These are phyloP conservation scores for Suhomyces yuchorum DNA, from an alignment of 1,139 yeast genomes.

Conservation along the genomic window DNA sequence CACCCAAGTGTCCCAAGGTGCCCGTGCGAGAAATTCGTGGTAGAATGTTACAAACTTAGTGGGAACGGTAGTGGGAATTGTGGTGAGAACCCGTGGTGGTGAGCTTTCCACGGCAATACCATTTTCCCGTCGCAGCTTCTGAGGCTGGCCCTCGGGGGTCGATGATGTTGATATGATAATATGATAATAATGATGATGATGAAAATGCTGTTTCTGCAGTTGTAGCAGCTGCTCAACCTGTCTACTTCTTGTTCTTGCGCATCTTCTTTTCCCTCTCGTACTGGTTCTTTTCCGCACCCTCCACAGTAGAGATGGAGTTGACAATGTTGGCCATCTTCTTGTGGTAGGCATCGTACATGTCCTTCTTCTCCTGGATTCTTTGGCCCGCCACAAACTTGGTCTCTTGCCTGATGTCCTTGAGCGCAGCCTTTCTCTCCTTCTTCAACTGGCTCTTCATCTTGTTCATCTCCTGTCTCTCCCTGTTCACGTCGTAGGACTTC, in stretches of 20 bases:
- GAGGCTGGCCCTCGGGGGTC: too few species aligned
- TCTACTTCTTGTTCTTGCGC: conserved; percentile 43
- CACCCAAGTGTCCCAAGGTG: too few species aligned
- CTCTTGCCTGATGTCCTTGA: conserved; percentile 90
- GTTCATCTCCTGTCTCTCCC: conserved; percentile 76
- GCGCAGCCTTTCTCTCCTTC: conserved; percentile 85
- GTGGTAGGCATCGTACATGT: conserved; percentile 77
- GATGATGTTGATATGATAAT: too few species aligned
- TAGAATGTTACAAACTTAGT: too few species aligned
- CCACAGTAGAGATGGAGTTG: conserved; percentile 84
- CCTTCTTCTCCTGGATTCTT: conserved; percentile 75
- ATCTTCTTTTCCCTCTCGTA: conserved; percentile 83
- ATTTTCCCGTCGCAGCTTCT: too few species aligned
- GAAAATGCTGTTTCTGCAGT: too few species aligned
- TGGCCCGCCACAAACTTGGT: conserved; percentile 85
- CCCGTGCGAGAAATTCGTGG: too few species aligned
- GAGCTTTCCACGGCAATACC: too few species aligned
- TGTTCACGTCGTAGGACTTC: conserved; percentile 85
- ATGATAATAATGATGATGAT: too few species aligned
- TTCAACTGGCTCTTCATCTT: conserved; percentile 84
- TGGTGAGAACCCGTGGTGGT: too few species aligned
- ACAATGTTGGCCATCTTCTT: conserved; percentile 85
- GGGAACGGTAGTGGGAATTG: too few species aligned
- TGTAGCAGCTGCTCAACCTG: background rate
- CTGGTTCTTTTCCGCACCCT: conserved; percentile 91